Base-by-base conservation (phyloP, 2,329 filamentous ascomycete genomes). In the Whalleya microplaca region DNA sequence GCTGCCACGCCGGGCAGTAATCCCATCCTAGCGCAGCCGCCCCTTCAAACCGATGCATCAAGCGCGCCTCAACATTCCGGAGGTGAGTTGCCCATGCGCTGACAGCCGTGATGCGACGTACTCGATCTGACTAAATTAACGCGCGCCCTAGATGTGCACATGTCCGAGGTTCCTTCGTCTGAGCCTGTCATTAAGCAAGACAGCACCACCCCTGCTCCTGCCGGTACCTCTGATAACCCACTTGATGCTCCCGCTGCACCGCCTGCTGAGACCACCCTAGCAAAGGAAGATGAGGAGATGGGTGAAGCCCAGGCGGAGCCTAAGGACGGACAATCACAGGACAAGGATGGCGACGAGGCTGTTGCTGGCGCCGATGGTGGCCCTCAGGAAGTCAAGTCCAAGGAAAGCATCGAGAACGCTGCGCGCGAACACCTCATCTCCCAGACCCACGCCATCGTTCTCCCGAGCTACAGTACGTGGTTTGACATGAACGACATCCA, bases 401-500 rank as follows among this genome's bases (percentile, higher is more conserved):
- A 96, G 75, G 85, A 92, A 52, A 85, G 85, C 2, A 80, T 93
- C 54, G 93, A 97, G 77, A 88, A 90, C 43, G 89, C 92, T 3
- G 96, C 95, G 49, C 91, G 94, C 63, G 90, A 94, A 66, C 93
- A 98, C 70, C 86, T 99, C 53, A 90, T 96, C 59, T 87, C 91
- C 14, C 95, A 99, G 77, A 96, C 92, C 42, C 94, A 97, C 71
- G 89, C 93, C 60, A 98, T 98, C 70, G 93, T 99, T 61, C 85
- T 99, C 20, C 95, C 95, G 20, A 98, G 94, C 73, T 99, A 99
- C 76, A 96, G 92, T 71, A 95, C 91, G 14, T 99, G 95, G 95
- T 99, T 99, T 73, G 95, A 99, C 75, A 97, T 99, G 94, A 91
- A 93, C 73, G 83, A 85, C 48, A 89, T 99, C 70, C 91, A 97